Base-by-base conservation (phyloP, 2,329 filamentous ascomycete genomes). In the Fusarium pseudoanthophilum region DNA sequence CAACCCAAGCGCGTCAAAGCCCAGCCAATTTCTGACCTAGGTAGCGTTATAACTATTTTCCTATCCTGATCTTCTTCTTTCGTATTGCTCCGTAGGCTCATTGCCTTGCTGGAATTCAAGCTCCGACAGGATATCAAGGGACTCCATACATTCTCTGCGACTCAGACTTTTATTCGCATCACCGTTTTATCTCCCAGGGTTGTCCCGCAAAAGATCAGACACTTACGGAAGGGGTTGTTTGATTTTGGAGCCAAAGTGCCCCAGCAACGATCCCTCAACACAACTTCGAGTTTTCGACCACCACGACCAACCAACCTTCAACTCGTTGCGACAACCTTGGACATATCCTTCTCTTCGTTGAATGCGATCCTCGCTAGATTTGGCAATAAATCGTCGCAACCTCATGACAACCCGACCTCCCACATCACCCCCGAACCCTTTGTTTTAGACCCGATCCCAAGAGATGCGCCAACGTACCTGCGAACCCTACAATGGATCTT, bases 401-500 rank as follows among this genome's bases (percentile, higher is more conserved):
- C 39, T 40, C 65, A 70, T 72, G 55, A 59, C 55, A 67, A 61
- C 43, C 45, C 59, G 26, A 43, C 57, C 55, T 66, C 57, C 30
- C 30, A 49, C 37, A 42, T 37, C 28, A 57, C 55, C 26, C 36
- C 55, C 57, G 42, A 49, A 65, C 40, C 63, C 60, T 64, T 56
- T 48, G 52, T 45, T 58, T 60, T 63, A 42, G 26, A 40, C 58
- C 34, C 59, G 36, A 57, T 64, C 34, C 46, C 57, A 57, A 71
- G 76, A 76, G 45, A 78, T 78, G 77, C 62, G 62, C 60, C 58
- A 62, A 67, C 45, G 43, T 49, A 49, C 30, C 60, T 40, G 30
- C 56, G 51, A 40, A 42, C 67, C 51, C 70, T 64, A 81, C 65
- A 59, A 86, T 86, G 85, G 80, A 80, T 53, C 78, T 80, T 48